These are phyloP conservation scores for Flaveria ramosissima DNA, from an alignment of 129 eudicot genomes.

Conservation along the genomic window DNA sequence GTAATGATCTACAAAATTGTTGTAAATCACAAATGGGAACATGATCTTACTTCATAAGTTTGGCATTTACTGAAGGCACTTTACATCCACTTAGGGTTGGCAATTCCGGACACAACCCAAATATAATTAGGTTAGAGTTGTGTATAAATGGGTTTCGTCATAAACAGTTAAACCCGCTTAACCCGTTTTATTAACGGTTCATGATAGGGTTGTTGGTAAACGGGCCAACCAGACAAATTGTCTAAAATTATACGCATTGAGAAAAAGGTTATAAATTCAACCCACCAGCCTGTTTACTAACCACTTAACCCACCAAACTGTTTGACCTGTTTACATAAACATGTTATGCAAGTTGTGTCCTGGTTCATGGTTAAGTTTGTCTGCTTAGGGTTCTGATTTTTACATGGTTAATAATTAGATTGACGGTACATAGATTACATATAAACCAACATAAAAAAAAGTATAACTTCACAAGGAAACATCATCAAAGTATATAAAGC, in stretches of 20 bases:
- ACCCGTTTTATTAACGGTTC: background rate
- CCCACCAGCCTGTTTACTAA: background rate
- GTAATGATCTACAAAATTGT: background rate
- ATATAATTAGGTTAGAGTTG: background rate
- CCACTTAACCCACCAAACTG: background rate
- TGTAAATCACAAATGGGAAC: background rate
- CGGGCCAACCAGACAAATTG: background rate
- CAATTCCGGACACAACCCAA: background rate
- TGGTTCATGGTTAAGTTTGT: no score
- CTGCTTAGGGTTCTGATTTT: no score
- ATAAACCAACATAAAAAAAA: no score
- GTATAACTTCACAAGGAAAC: no score
- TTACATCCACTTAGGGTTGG: background rate
- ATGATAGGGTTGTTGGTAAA: background rate
- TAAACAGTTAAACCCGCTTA: background rate
- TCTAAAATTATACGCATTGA: background rate
- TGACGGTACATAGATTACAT: no score
- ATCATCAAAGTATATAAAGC: background rate
- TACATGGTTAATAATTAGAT: no score
- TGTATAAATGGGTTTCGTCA: background rate
- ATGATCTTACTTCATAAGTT: constrained; percentile 4
- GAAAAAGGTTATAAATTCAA: background rate
- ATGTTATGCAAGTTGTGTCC: no score
- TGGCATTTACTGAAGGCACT: background rate
- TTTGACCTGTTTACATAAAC: background rate